These are phyloP conservation scores for Tetrahymena elliotti DNA, from an alignment of 73 alveolate genomes.

Conservation along the genomic window DNA sequence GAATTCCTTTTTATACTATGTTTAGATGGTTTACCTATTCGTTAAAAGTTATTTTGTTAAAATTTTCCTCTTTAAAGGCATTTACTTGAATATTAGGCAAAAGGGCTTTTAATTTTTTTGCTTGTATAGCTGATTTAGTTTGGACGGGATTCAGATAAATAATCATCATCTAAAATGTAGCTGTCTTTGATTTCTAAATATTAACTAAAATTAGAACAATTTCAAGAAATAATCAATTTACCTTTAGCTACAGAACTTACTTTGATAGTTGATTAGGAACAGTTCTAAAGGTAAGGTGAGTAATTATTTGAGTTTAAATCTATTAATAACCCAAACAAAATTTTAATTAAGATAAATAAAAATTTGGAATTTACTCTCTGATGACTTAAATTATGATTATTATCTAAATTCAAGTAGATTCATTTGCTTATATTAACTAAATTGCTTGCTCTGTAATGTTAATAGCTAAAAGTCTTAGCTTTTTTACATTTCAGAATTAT, in stretches of 20 bases:
- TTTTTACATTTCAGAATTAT: background rate
- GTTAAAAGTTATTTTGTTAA: too few species aligned
- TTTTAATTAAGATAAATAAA: too few species aligned
- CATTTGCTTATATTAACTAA: too few species aligned
- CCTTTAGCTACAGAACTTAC: background rate
- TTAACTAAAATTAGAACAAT: too few species aligned
- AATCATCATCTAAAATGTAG: background rate
- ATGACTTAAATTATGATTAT: background rate
- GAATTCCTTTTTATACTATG: too few species aligned
- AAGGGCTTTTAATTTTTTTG: background rate
- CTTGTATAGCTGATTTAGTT: background rate
- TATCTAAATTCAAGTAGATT: background rate
- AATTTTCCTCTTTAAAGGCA: too few species aligned
- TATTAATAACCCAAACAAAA: background rate
- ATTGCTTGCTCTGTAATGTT: background rate
- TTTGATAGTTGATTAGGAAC: too few species aligned
- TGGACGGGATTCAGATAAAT: background rate
- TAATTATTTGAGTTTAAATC: background rate
- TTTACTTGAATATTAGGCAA: background rate
- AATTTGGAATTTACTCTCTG: background rate
- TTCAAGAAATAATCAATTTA: too few species aligned
- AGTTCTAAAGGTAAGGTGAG: background rate
- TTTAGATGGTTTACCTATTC: too few species aligned
- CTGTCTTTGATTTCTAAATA: background rate
- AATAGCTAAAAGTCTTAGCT: background rate